phyloP scores from a whole-genome alignment of 2,329 filamentous ascomycete species.

The Monosporascus sp. region DNA sequence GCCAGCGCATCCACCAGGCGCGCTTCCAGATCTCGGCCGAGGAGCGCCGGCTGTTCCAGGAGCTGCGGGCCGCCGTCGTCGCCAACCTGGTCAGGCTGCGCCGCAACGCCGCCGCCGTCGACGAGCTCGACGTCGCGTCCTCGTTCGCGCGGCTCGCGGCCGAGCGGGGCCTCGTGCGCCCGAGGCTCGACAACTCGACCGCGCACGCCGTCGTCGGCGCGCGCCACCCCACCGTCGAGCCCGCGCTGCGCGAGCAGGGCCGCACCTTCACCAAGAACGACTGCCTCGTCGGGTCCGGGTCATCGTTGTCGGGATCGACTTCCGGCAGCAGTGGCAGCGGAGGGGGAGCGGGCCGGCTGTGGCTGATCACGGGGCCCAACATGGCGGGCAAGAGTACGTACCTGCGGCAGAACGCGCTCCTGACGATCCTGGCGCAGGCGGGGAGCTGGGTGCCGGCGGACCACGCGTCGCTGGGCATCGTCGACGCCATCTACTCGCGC shows the following conservation, averaged over 20 bases:
- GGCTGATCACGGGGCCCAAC: slow-evolving; percentile 80
- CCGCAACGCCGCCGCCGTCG: slow-evolving; percentile 83
- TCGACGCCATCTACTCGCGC: slow-evolving; percentile 94
- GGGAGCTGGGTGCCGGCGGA: slow-evolving; percentile 89
- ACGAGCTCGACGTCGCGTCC: slow-evolving; percentile 86
- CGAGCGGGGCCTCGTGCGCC: slow-evolving; percentile 69
- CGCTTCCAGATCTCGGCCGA: slow-evolving; percentile 76
- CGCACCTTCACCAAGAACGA: slow-evolving; percentile 81
- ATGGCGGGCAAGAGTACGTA: slow-evolving; percentile 99
- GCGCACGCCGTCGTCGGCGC: slow-evolving; percentile 75
- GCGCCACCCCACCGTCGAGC: slow-evolving; percentile 87
- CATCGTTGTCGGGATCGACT: neutral
- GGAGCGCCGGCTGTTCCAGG: slow-evolving; percentile 74
- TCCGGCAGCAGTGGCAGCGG: neutral
- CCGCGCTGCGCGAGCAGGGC: slow-evolving; percentile 72
- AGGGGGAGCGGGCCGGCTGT: slow-evolving; percentile 55
- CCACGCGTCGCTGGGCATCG: slow-evolving; percentile 79
- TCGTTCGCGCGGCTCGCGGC: slow-evolving; percentile 76
- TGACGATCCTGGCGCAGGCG: slow-evolving; percentile 87
- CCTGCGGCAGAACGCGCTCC: slow-evolving; percentile 88
- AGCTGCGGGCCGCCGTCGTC: slow-evolving; percentile 71
- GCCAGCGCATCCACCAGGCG: slow-evolving; percentile 70
- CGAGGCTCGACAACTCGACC: slow-evolving; percentile 56
- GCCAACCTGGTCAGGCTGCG: slow-evolving; percentile 78
- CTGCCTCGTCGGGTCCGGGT: slow-evolving; percentile 69